Base-by-base conservation (phyloP, 1,139 yeast genomes). In the Zygoascus hellenicus region DNA sequence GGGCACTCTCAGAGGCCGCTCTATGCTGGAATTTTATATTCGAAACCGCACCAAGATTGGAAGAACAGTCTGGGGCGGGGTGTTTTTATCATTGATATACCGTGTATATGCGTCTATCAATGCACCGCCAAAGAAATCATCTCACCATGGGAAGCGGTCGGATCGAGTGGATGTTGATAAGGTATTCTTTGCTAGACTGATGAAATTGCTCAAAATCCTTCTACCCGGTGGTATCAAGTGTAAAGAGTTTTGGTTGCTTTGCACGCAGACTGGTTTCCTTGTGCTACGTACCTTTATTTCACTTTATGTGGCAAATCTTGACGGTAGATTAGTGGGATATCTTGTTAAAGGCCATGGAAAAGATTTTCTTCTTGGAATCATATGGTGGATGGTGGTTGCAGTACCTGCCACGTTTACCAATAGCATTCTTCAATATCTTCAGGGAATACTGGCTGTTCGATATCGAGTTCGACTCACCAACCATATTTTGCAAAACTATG, bases 351-450 rank as follows among this genome's bases (percentile, higher is more conserved):
- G 84, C 53, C 74, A 76, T 46, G 83, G 89, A 48, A 71, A 72
- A 43, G 74, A 73, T 43, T 90, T 90, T 60, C 69, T 83, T 48
- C 73, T 75, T 54, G 72, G 84, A 40, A 68, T 89, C 50, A 74
- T 78, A 0, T 74, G 79, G 62, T 90, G 97, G 97, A 79, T 90
- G 83, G 60, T 80, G 19, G 72, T 90, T 13, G 96, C 97, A 5
- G 65, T 89, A 5, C 97, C 97, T 0, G 95, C 96, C 1, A 78
- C 96, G 1, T 64, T 85, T 35, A 83, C 87, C 13, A 88, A 89
- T 60, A 78, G 95, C 0, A 66, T 85, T 52, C 74, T 90, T 49
- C 74, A 78, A 38, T 88, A 83, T 72, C 75, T 89, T 3, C 88
- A 84, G 53, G 80, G 78, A 53, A 74, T 79, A 46, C 71, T 90